phyloP scores from a whole-genome alignment of 2,329 filamentous ascomycete genomes.

The Ophiostoma australiae region DNA sequence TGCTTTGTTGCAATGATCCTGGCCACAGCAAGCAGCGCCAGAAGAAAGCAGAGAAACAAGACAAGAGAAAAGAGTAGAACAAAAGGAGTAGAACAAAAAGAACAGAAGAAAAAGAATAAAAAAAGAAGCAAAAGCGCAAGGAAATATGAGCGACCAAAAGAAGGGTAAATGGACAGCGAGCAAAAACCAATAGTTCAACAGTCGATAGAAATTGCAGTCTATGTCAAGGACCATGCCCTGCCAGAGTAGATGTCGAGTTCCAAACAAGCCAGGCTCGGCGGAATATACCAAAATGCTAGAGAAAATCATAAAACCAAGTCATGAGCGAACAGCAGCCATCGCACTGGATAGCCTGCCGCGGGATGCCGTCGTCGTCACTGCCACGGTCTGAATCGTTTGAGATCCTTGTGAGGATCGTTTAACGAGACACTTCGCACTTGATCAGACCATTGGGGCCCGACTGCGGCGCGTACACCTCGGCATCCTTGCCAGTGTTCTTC shows the following conservation, averaged over 20 bases:
- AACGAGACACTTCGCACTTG: conserved; percentile 77
- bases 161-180: neutral
- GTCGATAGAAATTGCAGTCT: neutral
- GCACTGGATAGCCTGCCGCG: neutral
- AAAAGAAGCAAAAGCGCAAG: too few relatives aligned
- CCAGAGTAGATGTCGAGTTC: neutral
- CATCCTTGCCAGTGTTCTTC: conserved; percentile 93
- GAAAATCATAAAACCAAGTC: neutral
- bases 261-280: neutral
- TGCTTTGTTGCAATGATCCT: too few relatives aligned
- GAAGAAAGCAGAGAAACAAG: neutral
- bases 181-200: neutral
- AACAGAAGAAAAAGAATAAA: too few relatives aligned
- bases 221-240: neutral
- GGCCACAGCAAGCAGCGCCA: neutral
- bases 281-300: neutral
- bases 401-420: neutral
- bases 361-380: neutral
- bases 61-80: neutral
- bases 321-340: neutral
- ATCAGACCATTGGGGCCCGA: conserved; percentile 92
- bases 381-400: neutral
- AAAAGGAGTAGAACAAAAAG: too few relatives aligned
- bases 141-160: too few relatives aligned
- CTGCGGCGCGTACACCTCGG: conserved; percentile 92